Evolutionary conservation across 441 rosid species (phyloP), one percentile per base, ranked within the genome.

Genomic region (Erodium moschatum): DNA sequence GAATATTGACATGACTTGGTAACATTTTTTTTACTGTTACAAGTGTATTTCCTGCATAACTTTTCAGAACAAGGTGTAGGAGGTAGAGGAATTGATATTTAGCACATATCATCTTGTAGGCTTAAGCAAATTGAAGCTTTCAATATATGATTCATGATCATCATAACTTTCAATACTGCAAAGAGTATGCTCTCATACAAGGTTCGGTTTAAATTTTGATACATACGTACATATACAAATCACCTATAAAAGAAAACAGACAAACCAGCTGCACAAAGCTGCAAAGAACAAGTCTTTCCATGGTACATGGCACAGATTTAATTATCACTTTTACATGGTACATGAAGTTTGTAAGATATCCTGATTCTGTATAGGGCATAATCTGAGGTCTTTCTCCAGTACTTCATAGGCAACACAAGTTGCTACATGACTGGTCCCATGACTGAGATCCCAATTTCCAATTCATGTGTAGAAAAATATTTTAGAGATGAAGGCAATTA

Each of bases 1-100:
- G 64, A 69, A 69, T 67, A 5, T 16, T 38, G 33, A 18, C 70
- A 21, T 16, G 0, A 20, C 64, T 46, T 67, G 73, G 67, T 72
- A 58, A 67, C 11, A 42, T 44, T 12, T 35, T 63, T 67, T 35
- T 52, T 29, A 9, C n/a, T 38, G 52, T 11, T 46, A 46, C 12
- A 46, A 11, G 12, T 46, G 52, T 13, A 42, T 42, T 42, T 42
- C 48, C 1, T 35, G 42, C 42, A 35, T 35, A 35, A 35, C 42
- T 35, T 35, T 35, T 35, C 42, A 35, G 42, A 35, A 35, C 9
- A 35, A 42, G 48, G 48, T 9, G 13, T 42, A 42, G 50, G 1
- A 44, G 50, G n/a, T 9, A 44, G n/a, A 44, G 12, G 50, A 44
- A 44, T 44, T 0, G 10, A 42, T 6, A 35, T 35, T 35, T 35